Percentiles rank a stretch among this genome's conserved stretches.
These are phyloP conservation scores for Solanum hybrid DNA, from an alignment of 305 asterid genomes.

Conservation along the genomic window DNA sequence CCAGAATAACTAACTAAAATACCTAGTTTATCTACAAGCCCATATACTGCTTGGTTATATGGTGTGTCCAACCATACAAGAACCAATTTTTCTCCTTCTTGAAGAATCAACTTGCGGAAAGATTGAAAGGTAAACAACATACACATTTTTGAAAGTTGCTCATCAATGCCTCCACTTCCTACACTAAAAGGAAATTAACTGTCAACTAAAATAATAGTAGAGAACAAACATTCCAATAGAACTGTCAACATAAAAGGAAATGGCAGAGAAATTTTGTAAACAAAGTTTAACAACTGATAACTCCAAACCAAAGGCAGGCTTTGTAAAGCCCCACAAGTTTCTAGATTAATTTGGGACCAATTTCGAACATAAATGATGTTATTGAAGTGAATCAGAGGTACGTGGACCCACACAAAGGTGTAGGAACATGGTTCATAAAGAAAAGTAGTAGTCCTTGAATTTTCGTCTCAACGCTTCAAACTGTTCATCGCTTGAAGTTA, in stretches of 20 bases:
- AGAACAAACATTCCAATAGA: not conserved
- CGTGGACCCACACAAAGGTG: not conserved
- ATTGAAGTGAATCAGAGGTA: not conserved
- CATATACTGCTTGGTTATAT: conserved; percentile 95
- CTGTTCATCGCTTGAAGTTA: not conserved
- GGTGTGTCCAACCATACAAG: conserved; percentile 97
- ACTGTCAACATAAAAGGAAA: not conserved
- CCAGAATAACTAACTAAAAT: not conserved
- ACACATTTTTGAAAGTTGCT: conserved; percentile 72
- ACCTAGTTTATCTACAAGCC: conserved; percentile 95
- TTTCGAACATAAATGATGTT: not conserved
- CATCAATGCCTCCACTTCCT: conserved; percentile 48
- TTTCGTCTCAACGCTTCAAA: not conserved
- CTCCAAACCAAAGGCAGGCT: not conserved
- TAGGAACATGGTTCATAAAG: not conserved
- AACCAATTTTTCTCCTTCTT: conserved; percentile 96
- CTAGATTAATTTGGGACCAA: not conserved
- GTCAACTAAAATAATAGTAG: not conserved
- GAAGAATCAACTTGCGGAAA: conserved; percentile 77
- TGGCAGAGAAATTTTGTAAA: not conserved
- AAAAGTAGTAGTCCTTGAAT: not conserved
- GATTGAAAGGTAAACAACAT: conserved; percentile 78
- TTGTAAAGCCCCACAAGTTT: not conserved
- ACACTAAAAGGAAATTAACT: conserved; percentile 32
- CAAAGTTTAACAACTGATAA: not conserved